phyloP scores from a whole-genome alignment of 108 stramenopile species.

The Cyclotella choctawhatcheeana region DNA sequence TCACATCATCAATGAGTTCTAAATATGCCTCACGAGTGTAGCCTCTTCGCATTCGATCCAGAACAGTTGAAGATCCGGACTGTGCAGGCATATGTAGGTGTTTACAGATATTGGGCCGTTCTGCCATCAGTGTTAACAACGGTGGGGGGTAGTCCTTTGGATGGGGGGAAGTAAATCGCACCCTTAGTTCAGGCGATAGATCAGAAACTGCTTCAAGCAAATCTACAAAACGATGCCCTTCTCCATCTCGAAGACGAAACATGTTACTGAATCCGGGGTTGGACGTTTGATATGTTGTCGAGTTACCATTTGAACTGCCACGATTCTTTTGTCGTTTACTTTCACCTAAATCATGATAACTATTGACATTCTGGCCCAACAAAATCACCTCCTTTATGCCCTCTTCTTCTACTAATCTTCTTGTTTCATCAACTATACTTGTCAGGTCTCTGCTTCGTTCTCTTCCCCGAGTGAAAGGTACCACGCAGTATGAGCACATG shows the following conservation, averaged over 20 bases:
- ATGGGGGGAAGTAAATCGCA: conserved; percentile 98
- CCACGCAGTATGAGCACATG: conserved; percentile 97
- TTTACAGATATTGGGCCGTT: conserved; percentile 89
- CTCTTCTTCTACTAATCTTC: conserved; percentile 68
- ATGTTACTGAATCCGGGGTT: conserved; percentile 87
- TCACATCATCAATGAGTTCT: conserved; percentile 77
- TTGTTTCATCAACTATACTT: conserved; percentile 90
- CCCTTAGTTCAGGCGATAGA: conserved; percentile 91
- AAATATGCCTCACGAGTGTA: conserved; percentile 96
- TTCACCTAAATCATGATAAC: conserved; percentile 91
- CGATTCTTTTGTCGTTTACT: conserved; percentile 18
- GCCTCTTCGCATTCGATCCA: conserved; percentile 94
- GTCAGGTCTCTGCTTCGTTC: conserved; percentile 91
- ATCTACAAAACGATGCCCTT: conserved; percentile 94
- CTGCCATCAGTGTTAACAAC: conserved; percentile 91
- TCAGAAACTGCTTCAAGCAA: conserved; percentile 85
- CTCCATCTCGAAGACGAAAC: conserved; percentile 73
- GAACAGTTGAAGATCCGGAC: conserved; percentile 87
- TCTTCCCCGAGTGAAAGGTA: conserved; percentile 95
- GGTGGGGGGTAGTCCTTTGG: conserved; percentile 97
- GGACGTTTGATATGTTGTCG: conserved; percentile 67
- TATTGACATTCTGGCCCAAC: conserved; percentile 99
- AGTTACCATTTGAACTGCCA: neutral
- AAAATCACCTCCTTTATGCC: conserved; percentile 93
- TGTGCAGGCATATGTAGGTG: conserved; percentile 98